Conservation (phyloP, 352 stramenopile species). For the Globisporangium orthogonon region DNA sequence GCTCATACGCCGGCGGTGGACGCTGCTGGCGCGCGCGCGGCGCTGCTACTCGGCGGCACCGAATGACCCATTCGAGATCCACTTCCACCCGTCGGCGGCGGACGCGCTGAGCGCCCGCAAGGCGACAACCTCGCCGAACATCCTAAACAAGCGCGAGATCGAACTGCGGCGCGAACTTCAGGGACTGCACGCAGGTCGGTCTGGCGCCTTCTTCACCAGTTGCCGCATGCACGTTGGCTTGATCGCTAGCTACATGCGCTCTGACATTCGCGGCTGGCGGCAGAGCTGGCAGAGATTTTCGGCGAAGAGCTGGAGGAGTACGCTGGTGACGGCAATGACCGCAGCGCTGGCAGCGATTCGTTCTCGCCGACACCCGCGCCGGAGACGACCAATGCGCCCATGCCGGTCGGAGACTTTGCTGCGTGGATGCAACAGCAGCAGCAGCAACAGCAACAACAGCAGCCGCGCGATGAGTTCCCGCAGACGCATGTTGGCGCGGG, state of each 20-base stretch:
- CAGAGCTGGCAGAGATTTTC: conserved; percentile 51
- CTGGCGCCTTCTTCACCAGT: too few relatives aligned
- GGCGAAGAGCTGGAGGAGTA: conserved; percentile 37
- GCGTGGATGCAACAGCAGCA: not conserved
- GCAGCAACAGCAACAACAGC: not conserved
- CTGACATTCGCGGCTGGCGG: not conserved
- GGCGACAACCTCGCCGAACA: not conserved
- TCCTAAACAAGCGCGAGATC: conserved; percentile 7
- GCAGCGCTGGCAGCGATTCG: not conserved
- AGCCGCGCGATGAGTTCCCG: not conserved
- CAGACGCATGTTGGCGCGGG: not conserved
- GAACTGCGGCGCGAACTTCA: conserved; percentile 30
- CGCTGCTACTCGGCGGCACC: not conserved
- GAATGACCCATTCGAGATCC: conserved; percentile 47
- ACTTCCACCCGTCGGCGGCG: conserved; percentile 23
- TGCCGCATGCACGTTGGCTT: not conserved
- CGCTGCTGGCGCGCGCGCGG: not conserved
- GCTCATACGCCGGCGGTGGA: not conserved
- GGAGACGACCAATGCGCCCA: not conserved
- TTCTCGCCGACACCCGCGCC: not conserved
- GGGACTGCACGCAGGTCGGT: conserved; percentile 31
- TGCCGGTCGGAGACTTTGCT: not conserved
- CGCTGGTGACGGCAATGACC: conserved; percentile 4
- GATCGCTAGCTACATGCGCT: not conserved
- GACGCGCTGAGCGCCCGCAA: conserved; percentile 4